Conservation (phyloP, 2,329 filamentous ascomycete genomes). For the Talaromyces pinophilus region DNA sequence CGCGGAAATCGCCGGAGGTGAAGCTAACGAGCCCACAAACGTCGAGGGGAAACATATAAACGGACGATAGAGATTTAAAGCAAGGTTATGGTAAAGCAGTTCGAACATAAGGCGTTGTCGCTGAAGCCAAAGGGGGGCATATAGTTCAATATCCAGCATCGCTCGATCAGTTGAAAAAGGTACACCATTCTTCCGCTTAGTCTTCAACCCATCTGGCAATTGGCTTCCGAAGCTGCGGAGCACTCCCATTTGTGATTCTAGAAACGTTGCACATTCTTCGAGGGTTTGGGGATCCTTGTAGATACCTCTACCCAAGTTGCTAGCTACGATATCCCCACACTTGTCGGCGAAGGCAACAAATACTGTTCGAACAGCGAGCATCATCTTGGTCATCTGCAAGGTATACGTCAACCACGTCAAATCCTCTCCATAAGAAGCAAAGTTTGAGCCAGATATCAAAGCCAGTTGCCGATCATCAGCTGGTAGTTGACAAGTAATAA, state of each 20-base stretch:
- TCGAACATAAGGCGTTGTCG: constrained; percentile 48
- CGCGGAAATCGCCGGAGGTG: not conserved
- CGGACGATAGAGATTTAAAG: constrained; percentile 43
- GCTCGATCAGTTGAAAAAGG: constrained; percentile 45
- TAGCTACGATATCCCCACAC: constrained; percentile 28
- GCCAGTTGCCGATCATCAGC: constrained; percentile 38
- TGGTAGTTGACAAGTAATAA: constrained; percentile 43
- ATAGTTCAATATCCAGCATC: constrained; percentile 37
- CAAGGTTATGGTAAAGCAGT: constrained; percentile 45
- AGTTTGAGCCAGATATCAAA: constrained; percentile 34
- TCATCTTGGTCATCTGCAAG: constrained; percentile 39
- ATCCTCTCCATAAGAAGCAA: constrained; percentile 35
- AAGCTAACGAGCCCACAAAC: not conserved
- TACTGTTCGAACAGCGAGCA: constrained; percentile 35
- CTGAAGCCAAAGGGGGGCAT: constrained; percentile 46
- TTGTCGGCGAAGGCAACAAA: constrained; percentile 41
- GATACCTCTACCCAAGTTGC: constrained; percentile 27
- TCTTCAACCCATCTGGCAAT: constrained; percentile 45
- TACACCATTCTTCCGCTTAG: constrained; percentile 34
- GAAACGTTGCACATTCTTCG: constrained; percentile 36
- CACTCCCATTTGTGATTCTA: constrained; percentile 31
- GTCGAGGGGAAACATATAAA: constrained; percentile 41
- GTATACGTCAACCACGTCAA: constrained; percentile 46
- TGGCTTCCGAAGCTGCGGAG: constrained; percentile 36
- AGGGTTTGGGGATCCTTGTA: constrained; percentile 36